Base-by-base conservation (phyloP, 2,329 filamentous ascomycete species). In the Aspergillus costaricaensis region DNA sequence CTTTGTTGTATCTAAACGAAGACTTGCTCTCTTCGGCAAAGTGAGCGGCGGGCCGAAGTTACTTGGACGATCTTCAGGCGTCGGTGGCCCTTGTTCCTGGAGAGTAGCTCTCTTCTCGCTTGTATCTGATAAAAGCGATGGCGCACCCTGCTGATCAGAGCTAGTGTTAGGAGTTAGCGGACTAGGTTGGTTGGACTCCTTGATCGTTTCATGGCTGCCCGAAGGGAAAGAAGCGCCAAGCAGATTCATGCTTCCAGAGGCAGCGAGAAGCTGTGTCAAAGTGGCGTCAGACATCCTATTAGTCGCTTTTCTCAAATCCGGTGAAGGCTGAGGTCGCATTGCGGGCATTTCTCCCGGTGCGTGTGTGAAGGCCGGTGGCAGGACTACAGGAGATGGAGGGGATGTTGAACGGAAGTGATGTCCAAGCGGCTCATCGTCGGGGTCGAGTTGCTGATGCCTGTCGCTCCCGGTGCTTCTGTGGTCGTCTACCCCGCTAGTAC, bases 221-320 rank as follows among this genome's bases (percentile, higher is more conserved):
- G 57, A 76, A 73, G 57, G 76, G 73, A 57, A 75, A 30, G 62
- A 76, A 23, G 73, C 72, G 44, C 71, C 65, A 62, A 72, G 56
- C 67, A 72, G 71, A 50, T 79, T 72, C 52, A 86, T 75, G 21
- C 84, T 85, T 57, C 85, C 86, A 49, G 65, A 89, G n/a, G 67
- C 90, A 66, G 88, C 89, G 32, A 86, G 87, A 72, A 98, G 82
- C 72, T 97, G 92, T 48, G 88, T 84, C 49, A 97, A 81, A 0
- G 94, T 98, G 1, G 87, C 88, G 67, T 83, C 85, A 25, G 95
- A 96, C 74, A 98, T 88, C 21, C 92, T 88, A 67, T 89, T 92
- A 67, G 92, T 95, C 55, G 91, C 91, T 65, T 88, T 88, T 63
- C 91, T 88, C 68, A 94, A 82, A 71, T 95, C 91, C 14, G 90